A percentile compares a stretch with the other conserved stretches of the same genome.
Conservation (phyloP, 257 asterid species). For the Przewalskia tangutica region DNA sequence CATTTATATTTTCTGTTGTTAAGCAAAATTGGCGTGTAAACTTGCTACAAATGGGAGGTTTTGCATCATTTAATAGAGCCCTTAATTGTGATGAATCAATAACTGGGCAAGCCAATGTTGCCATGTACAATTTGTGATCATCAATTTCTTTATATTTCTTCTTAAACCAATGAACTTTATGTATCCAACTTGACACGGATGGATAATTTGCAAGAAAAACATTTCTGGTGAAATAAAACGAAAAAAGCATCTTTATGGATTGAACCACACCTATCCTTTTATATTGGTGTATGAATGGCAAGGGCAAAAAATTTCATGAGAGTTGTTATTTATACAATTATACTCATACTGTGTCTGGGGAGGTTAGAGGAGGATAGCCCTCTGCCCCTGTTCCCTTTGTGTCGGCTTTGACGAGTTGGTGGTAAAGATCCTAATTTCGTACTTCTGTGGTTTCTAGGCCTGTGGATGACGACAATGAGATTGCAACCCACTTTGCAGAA, state of each 20-base stretch:
- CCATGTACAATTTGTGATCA: not conserved
- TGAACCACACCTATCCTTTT: not conserved
- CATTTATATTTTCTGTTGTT: not conserved
- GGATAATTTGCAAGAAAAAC: not conserved
- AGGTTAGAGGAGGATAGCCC: not conserved
- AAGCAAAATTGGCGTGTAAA: no score
- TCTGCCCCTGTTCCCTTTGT: not conserved
- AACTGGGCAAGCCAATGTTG: not conserved
- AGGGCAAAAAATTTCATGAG: not conserved
- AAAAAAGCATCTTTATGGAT: not conserved
- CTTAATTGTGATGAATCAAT: not conserved
- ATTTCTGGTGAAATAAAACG: not conserved
- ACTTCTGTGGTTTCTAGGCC: constrained; percentile 46
- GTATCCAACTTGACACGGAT: not conserved
- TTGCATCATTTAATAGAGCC: not conserved
- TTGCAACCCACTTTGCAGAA: constrained; percentile 74
- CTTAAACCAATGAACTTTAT: not conserved
- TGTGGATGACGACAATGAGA: constrained; percentile 65
- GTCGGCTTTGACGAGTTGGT: not conserved
- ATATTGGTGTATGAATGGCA: not conserved
- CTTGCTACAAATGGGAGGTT: not conserved
- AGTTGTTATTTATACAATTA: not conserved
- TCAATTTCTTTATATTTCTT: not conserved
- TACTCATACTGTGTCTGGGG: not conserved
- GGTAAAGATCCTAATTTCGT: not conserved